Percentiles rank a stretch among this genome's conserved stretches.
Evolutionary conservation across 2,329 filamentous ascomycete genomes (phyloP).

Genomic region (Cercospora sp.): DNA sequence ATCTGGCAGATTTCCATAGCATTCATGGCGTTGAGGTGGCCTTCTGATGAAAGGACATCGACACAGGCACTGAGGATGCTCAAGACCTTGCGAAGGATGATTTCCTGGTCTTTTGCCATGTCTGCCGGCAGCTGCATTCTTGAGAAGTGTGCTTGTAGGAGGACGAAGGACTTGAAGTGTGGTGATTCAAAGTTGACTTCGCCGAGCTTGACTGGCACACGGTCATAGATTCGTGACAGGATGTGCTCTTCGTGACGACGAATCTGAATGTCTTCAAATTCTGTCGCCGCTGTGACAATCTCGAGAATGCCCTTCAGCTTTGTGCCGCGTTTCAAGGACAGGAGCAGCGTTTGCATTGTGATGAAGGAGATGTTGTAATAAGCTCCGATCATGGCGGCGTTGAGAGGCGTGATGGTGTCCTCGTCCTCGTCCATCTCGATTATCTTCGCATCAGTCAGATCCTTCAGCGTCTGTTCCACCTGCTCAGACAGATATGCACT

Average conservation of each 20-base stretch:
- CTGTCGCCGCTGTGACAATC: constrained; percentile 93
- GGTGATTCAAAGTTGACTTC: constrained; percentile 85
- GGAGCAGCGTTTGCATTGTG: constrained; percentile 97
- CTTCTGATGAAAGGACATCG: constrained; percentile 92
- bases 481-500: constrained; percentile 92
- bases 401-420: constrained; percentile 82
- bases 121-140: constrained; percentile 96
- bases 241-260: constrained; percentile 87
- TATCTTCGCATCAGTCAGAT: constrained; percentile 88
- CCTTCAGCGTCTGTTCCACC: constrained; percentile 87
- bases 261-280: constrained; percentile 94
- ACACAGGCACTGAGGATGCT: constrained; percentile 88
- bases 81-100: constrained; percentile 79
- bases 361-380: constrained; percentile 99
- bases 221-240: constrained; percentile 88
- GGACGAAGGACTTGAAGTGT: constrained; percentile 97
- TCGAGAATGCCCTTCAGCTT: constrained; percentile 97
- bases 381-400: constrained; percentile 95
- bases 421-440: constrained; percentile 89
- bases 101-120: constrained; percentile 91
- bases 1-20: constrained; percentile 99
- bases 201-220: constrained; percentile 91
- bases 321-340: constrained; percentile 83
- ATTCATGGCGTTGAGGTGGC: constrained; percentile 93
- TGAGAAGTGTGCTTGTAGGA: constrained; percentile 95